Evolutionary conservation across 768 basidiomycete species (phyloP), one percentile per base, ranked within the genome.

Genomic region (Lactarius pseudohatsudake): DNA sequence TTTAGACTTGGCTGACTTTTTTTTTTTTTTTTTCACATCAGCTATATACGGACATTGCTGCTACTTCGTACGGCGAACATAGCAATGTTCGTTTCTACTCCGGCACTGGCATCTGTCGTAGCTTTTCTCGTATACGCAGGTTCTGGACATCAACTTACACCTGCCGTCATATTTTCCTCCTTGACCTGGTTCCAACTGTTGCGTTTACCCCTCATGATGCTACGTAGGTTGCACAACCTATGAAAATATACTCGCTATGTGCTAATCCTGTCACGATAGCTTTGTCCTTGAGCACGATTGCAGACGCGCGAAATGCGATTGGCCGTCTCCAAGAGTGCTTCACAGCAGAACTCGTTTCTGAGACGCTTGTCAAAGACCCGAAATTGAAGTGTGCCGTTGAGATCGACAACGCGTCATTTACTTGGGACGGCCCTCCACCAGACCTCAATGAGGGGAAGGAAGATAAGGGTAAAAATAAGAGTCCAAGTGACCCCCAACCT

Each of bases 171-270:
- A 66, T 97, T 97, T 76, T 81, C 94, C 22, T 93, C 93, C 22
- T 79, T 98, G 61, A 88, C 90, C 0, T 80, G 95, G 5, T 98
- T 96, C 82, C 90, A 89, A 69, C 77, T 97, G 26, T 81, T 96
- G 54, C 82, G 94, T 30, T 70, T 94, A 65, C 94, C 95, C 0
- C 81, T 95, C 40, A 90, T 92, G 88, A 82, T 94, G 69, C 75
- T 85, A 58, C 83, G 80, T 82, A 66, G 54, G 80, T 76, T 4
- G 20, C 20, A 7, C 20, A 1, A 20, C 38, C 9, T 3, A 4
- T 28, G 2, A 5, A 55, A 4, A 5, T 56, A 34, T 5, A 0
- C 9, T 3, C 22, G 9, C 22, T 26, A 43, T 47, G 10, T 18
- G 34, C 41, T 56, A 11, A 57, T 20, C 47, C 59, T 61, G 56